phyloP scores from a whole-genome alignment of 1,139 yeast species.

The Pneumocystis oryctolagi region DNA sequence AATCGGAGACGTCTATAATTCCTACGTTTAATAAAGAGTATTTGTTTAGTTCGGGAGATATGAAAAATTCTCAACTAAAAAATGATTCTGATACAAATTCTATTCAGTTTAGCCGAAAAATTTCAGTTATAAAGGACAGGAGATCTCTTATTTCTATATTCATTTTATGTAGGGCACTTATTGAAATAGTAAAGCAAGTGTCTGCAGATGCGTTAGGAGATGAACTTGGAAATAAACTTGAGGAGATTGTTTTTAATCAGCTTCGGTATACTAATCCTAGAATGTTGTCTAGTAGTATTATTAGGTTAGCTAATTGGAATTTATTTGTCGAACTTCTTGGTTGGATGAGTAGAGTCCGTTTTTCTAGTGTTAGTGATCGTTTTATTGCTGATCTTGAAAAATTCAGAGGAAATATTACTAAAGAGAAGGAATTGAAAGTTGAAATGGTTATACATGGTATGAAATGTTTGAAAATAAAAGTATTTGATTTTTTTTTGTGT shows the following conservation, averaged over 20 bases:
- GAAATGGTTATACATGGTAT: constrained; percentile 77
- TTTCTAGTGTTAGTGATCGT: constrained; percentile 77
- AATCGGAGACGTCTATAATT: constrained; percentile 68
- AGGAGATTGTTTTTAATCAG: constrained; percentile 87
- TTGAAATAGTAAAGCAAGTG: constrained; percentile 83
- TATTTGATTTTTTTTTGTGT: background rate
- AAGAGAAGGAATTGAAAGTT: constrained; percentile 55
- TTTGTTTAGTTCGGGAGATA: constrained; percentile 22
- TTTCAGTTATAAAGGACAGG: constrained; percentile 61
- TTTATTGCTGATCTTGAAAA: constrained; percentile 87
- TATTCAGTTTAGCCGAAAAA: constrained; percentile 1
- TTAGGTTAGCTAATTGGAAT: constrained; percentile 87
- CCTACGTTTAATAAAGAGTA: constrained; percentile 43
- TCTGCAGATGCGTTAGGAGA: constrained; percentile 59
- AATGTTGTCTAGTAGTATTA: constrained; percentile 46
- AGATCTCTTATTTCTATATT: constrained; percentile 76
- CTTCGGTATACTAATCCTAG: constrained; percentile 75
- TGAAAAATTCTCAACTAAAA: constrained; percentile 15
- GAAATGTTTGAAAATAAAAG: constrained; percentile 63
- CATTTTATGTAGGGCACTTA: constrained; percentile 80
- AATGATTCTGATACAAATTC: background rate
- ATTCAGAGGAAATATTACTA: constrained; percentile 27
- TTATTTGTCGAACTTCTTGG: constrained; percentile 81
- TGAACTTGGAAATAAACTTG: constrained; percentile 69
- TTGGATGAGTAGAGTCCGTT: constrained; percentile 71